Percentiles rank a stretch among this genome's conserved stretches.
These are phyloP conservation scores for Fibroporia radiculosa DNA, from an alignment of 768 basidiomycete species.

Conservation along the genomic window DNA sequence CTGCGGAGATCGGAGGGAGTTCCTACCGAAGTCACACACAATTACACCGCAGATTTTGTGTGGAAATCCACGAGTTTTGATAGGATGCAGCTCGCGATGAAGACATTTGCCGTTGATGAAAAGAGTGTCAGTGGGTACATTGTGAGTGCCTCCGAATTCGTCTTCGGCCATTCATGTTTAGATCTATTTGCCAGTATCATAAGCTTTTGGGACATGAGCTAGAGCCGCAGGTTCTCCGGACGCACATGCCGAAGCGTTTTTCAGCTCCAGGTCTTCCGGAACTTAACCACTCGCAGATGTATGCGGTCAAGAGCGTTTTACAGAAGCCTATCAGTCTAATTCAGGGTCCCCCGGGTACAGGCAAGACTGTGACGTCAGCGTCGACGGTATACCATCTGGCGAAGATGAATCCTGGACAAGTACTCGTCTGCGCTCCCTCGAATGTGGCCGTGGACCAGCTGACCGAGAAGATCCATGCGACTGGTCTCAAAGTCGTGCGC, in stretches of 20 bases:
- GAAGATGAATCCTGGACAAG: constrained; percentile 99
- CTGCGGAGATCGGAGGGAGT: constrained; percentile 86
- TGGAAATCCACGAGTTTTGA: constrained; percentile 99
- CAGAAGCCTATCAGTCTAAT: constrained; percentile 98
- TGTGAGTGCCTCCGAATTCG: constrained; percentile 7
- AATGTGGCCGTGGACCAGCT: constrained; percentile 99
- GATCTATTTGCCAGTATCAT: constrained; percentile 62
- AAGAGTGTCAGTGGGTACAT: constrained; percentile 99
- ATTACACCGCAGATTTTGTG: constrained; percentile 97
- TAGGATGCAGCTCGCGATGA: constrained; percentile 99
- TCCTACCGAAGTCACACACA: constrained; percentile 88
- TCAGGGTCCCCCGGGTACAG: constrained; percentile 97
- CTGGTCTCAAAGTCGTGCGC: constrained; percentile 97
- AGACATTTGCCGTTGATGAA: constrained; percentile 98
- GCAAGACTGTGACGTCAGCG: constrained; percentile 98
- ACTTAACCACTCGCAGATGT: constrained; percentile 99
- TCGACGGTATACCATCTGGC: constrained; percentile 98
- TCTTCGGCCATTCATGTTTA: constrained; percentile 1
- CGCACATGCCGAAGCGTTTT: constrained; percentile 95
- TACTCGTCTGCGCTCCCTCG: constrained; percentile 96
- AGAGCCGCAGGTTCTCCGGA: constrained; percentile 84
- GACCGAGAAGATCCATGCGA: constrained; percentile 98
- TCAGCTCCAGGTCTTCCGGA: constrained; percentile 97
- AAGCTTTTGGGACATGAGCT: constrained; percentile 97
- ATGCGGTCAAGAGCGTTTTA: constrained; percentile 96